A percentile compares a stretch with the other conserved stretches of the same genome.
Conservation (phyloP, 116 monocot genomes). For the Thalassia testudinum region DNA sequence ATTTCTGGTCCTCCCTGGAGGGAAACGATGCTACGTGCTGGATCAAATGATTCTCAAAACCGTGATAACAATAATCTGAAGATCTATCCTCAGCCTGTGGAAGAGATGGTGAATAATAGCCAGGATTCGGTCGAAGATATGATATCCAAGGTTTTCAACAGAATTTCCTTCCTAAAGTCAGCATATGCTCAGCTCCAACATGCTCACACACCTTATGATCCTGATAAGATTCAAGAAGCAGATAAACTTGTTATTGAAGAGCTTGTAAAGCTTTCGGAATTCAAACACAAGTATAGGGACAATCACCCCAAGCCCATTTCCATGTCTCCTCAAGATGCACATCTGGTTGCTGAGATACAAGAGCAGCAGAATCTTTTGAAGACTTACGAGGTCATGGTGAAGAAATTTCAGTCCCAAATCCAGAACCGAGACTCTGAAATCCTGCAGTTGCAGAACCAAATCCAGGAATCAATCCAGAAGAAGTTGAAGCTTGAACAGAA, state of each 20-base stretch:
- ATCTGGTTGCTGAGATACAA: conserved; percentile 72
- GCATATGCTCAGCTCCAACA: conserved; percentile 89
- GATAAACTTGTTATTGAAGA: conserved; percentile 88
- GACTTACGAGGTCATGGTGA: conserved; percentile 97
- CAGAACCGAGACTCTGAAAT: conserved; percentile 79
- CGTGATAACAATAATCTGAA: conserved; percentile 70
- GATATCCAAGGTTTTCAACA: conserved; percentile 59
- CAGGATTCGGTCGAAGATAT: conserved; percentile 40
- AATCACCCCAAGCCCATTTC: conserved; percentile 52
- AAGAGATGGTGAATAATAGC: conserved; percentile 39
- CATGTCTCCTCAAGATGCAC: conserved; percentile 60
- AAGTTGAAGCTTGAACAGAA: conserved; percentile 87
- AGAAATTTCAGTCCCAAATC: conserved; percentile 89
- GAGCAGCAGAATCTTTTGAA: conserved; percentile 77
- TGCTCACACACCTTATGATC: conserved; percentile 96
- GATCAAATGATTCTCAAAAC: conserved; percentile 59
- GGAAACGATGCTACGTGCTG: conserved; percentile 54
- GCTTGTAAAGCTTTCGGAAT: conserved; percentile 79
- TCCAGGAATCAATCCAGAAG: conserved; percentile 59
- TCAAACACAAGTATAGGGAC: conserved; percentile 79
- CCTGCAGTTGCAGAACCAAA: conserved; percentile 57
- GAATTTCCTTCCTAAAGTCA: conserved; percentile 73
- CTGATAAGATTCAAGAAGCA: conserved; percentile 88
- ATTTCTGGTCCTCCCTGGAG: not conserved
- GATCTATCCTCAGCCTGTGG: conserved; percentile 85